phyloP scores from a whole-genome alignment of 805 yeast genomes.

The Isabelozyma gotoi region DNA sequence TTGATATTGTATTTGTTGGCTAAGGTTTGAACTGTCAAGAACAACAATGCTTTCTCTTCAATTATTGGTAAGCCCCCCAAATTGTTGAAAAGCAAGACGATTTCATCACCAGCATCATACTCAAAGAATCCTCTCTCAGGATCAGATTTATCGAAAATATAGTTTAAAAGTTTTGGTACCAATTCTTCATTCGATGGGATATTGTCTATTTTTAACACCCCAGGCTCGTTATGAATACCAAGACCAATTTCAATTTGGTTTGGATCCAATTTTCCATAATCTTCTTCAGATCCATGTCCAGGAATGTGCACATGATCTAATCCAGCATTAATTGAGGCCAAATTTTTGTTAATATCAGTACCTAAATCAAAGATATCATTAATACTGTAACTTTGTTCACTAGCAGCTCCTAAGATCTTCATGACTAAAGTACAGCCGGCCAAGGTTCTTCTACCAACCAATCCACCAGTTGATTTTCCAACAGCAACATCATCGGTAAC shows the following conservation, averaged over 20 bases:
- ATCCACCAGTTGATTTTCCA: constrained; percentile 22
- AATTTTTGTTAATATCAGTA: constrained; percentile 18
- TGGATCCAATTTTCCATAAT: constrained; percentile 21
- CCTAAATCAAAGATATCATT: constrained; percentile 28
- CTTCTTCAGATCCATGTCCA: constrained; percentile 23
- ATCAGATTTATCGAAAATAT: constrained; percentile 23
- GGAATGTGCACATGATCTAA: constrained; percentile 39
- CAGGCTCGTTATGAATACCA: constrained; percentile 43
- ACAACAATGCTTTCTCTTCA: constrained; percentile 27
- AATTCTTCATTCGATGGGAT: constrained; percentile 33
- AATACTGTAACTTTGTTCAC: constrained; percentile 20
- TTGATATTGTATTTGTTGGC: constrained; percentile 21
- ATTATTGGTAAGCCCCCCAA: constrained; percentile 37
- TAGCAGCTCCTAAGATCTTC: constrained; percentile 32
- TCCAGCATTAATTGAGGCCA: constrained; percentile 36
- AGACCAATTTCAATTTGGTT: constrained; percentile 34
- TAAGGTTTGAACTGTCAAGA: constrained; percentile 20
- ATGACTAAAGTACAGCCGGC: constrained; percentile 30
- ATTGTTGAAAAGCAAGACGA: constrained; percentile 31
- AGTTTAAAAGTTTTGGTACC: constrained; percentile 20
- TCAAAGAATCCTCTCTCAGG: constrained; percentile 28
- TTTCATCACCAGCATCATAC: constrained; percentile 23
- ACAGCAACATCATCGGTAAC: constrained; percentile 38
- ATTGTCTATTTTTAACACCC: constrained; percentile 25
- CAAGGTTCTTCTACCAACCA: constrained; percentile 38